Percentiles rank a stretch among this genome's conserved stretches.
phyloP scores from a whole-genome alignment of 306 rosid species.

The Quercus cerris region DNA sequence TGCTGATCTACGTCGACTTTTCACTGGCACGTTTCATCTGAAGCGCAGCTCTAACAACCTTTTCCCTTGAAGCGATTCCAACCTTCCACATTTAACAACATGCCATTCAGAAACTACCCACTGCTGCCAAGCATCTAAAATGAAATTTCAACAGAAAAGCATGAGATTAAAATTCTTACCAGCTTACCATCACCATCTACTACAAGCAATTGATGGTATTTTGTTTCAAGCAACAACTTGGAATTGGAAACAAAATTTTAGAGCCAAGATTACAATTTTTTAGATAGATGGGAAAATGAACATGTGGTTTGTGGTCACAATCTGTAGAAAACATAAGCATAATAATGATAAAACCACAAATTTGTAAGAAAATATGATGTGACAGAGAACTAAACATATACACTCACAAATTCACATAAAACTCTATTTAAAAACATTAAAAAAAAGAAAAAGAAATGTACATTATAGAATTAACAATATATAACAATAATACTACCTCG shows the following conservation, averaged over 20 bases:
- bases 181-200: slow-evolving; percentile 76
- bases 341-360: not conserved
- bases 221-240: slow-evolving; percentile 89
- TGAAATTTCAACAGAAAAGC: not conserved
- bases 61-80: slow-evolving; percentile 81
- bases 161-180: slow-evolving; percentile 40
- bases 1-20: slow-evolving; percentile 14
- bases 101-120: slow-evolving; percentile 8
- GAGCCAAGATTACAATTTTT: not conserved
- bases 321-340: not conserved
- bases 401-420: not conserved
- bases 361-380: not conserved
- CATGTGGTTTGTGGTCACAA: not conserved
- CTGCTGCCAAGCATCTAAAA: slow-evolving; percentile 8
- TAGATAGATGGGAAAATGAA: not conserved
- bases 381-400: not conserved
- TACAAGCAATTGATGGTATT: slow-evolving; percentile 76
- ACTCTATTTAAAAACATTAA: not conserved
- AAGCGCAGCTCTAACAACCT: slow-evolving; percentile 83
- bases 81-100: slow-evolving; percentile 46
- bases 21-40: slow-evolving; percentile 60
- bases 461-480: not conserved
- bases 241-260: slow-evolving; percentile 7
- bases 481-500: slow-evolving; percentile 42
- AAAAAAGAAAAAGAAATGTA: not conserved